phyloP scores from a whole-genome alignment of 495 filamentous ascomycete species.

The Talaromyces nanjingensis region DNA sequence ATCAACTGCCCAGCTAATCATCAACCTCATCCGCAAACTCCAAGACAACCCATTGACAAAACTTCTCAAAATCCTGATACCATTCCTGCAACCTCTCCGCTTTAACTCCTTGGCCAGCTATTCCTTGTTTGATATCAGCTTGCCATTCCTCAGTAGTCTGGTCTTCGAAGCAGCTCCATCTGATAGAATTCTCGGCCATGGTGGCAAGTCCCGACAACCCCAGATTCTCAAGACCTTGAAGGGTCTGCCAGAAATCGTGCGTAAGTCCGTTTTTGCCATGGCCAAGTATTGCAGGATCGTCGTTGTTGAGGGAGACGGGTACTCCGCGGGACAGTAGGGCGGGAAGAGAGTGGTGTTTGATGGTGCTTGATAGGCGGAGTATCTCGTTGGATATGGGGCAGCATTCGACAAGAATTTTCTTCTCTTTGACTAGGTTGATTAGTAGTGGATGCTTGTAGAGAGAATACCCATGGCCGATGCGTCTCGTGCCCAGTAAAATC shows the following conservation, averaged over 20 bases:
- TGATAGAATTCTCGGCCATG: slow-evolving; percentile 85
- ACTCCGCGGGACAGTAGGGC: slow-evolving; percentile 82
- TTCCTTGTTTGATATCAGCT: slow-evolving; percentile 62
- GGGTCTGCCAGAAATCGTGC: slow-evolving; percentile 86
- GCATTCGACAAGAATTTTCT: slow-evolving; percentile 78
- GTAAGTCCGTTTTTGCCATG: slow-evolving; percentile 71
- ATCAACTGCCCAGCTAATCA: slow-evolving; percentile 17
- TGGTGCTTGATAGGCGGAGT: slow-evolving; percentile 65
- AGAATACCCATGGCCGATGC: slow-evolving; percentile 84
- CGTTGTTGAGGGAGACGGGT: slow-evolving; percentile 62
- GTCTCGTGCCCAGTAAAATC: slow-evolving; percentile 74
- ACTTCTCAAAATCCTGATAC: slow-evolving; percentile 75
- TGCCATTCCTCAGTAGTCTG: slow-evolving; percentile 61
- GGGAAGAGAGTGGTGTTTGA: slow-evolving; percentile 74
- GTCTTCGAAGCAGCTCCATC: slow-evolving; percentile 85
- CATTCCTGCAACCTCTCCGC: slow-evolving; percentile 69
- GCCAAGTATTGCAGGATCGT: slow-evolving; percentile 77
- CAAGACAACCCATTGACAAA: slow-evolving; percentile 82
- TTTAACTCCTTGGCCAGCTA: slow-evolving; percentile 65
- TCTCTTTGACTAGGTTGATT: slow-evolving; percentile 78
- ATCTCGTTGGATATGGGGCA: slow-evolving; percentile 85
- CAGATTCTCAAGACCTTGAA: slow-evolving; percentile 80
- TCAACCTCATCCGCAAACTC: slow-evolving; percentile 63
- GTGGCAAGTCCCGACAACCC: slow-evolving; percentile 75
- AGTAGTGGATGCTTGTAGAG: slow-evolving; percentile 89